Conservation (phyloP, 345 rosid genomes). For the Linum tenue region DNA sequence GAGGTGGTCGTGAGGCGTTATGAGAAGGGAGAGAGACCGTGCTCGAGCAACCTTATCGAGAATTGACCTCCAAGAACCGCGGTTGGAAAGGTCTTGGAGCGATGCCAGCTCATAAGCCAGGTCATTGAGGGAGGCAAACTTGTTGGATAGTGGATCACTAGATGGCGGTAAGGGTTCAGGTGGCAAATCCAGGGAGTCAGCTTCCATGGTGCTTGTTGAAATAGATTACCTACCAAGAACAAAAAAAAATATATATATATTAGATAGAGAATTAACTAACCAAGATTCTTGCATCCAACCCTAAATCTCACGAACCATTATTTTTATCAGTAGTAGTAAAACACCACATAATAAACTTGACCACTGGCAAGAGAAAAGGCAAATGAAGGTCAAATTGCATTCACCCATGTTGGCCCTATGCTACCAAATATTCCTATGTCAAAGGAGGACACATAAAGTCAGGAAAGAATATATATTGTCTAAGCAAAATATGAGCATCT, state of each 20-base stretch:
- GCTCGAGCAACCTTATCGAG: slow-evolving; percentile 62
- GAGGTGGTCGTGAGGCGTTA: slow-evolving; percentile 76
- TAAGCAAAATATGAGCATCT: too few relatives aligned
- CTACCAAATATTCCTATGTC: too few relatives aligned
- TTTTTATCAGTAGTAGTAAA: too few relatives aligned
- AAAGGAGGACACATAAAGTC: too few relatives aligned
- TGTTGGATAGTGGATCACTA: slow-evolving; percentile 40
- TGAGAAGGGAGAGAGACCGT: slow-evolving; percentile 48
- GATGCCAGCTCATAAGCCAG: slow-evolving; percentile 65
- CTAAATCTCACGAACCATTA: too few relatives aligned
- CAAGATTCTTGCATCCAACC: not conserved
- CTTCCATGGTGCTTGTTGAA: not conserved
- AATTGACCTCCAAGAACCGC: slow-evolving; percentile 85
- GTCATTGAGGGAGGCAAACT: slow-evolving; percentile 53
- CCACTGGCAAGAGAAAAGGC: too few relatives aligned
- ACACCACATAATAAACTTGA: too few relatives aligned
- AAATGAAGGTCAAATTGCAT: too few relatives aligned
- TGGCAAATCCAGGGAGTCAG: not conserved
- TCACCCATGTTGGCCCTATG: too few relatives aligned
- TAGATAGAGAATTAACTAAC: not conserved
- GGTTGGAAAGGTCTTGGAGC: slow-evolving; percentile 72
- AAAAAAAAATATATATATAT: too few relatives aligned
- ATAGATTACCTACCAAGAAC: not conserved
- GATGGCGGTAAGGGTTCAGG: slow-evolving; percentile 5
- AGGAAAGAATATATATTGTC: too few relatives aligned